Conservation (phyloP, 2,329 filamentous ascomycete genomes). For the Penicillium sp. region DNA sequence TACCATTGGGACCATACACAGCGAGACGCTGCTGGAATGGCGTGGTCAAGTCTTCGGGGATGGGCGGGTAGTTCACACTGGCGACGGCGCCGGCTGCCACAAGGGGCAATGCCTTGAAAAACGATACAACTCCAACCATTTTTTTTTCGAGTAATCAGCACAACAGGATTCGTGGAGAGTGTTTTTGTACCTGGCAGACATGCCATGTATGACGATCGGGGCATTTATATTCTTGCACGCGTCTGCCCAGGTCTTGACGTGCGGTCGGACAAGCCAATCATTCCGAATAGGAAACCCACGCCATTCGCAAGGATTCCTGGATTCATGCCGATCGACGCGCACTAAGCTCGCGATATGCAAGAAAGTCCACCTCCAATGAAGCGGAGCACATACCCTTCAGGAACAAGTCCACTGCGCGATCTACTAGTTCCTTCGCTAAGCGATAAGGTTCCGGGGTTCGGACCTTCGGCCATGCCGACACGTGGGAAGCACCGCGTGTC, state of each 20-base stretch:
- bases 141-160: background rate
- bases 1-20: slow-evolving; percentile 55
- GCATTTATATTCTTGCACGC: background rate
- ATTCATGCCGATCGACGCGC: slow-evolving; percentile 8
- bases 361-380: background rate
- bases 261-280: slow-evolving; percentile 16
- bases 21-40: slow-evolving; percentile 60
- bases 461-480: slow-evolving; percentile 6
- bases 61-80: slow-evolving; percentile 48
- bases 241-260: background rate
- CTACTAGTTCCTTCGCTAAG: slow-evolving; percentile 2
- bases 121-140: slow-evolving; percentile 15
- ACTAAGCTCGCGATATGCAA: background rate
- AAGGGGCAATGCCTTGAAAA: slow-evolving; percentile 23
- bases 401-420: background rate
- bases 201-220: slow-evolving; percentile 1
- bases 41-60: slow-evolving; percentile 56
- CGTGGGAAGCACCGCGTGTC: slow-evolving; percentile 6
- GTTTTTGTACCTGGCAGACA: background rate
- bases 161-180: background rate
- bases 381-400: background rate
- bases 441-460: slow-evolving; percentile 13
- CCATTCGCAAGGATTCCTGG: slow-evolving; percentile 1
- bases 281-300: slow-evolving; percentile 15
- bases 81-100: slow-evolving; percentile 25